Conservation (phyloP, 73 alveolate species). For the Paramecium caudatum region DNA sequence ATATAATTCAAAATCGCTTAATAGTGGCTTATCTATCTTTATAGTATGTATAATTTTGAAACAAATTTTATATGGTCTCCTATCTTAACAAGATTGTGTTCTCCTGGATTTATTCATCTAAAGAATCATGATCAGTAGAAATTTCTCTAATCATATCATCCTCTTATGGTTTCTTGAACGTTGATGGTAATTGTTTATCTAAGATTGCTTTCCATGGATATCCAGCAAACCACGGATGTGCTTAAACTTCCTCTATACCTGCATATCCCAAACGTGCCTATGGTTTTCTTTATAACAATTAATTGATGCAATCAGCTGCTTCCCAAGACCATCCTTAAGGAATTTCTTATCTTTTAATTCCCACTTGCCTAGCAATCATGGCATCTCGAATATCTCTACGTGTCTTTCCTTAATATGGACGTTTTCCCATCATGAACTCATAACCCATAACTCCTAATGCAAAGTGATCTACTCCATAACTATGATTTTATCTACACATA, state of each 20-base stretch:
- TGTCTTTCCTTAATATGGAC: constrained; percentile 91
- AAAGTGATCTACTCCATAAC: constrained; percentile 87
- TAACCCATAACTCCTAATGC: constrained; percentile 88
- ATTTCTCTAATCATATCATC: constrained; percentile 25
- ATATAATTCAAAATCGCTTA: constrained; percentile 31
- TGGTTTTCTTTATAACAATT: constrained; percentile 91
- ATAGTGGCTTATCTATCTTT: neutral
- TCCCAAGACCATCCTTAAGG: constrained; percentile 94
- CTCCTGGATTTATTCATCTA: constrained; percentile 24
- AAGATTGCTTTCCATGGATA: constrained; percentile 90
- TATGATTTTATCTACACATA: constrained; percentile 88
- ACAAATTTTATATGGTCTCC: constrained; percentile 2
- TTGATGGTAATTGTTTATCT: constrained; percentile 83
- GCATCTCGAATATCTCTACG: constrained; percentile 85
- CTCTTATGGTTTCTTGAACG: constrained; percentile 73
- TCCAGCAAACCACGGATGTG: constrained; percentile 94
- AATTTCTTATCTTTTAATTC: constrained; percentile 84
- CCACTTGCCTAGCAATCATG: constrained; percentile 87
- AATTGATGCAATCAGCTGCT: constrained; percentile 93
- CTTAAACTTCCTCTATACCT: constrained; percentile 92
- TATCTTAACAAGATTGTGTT: neutral
- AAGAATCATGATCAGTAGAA: constrained; percentile 62
- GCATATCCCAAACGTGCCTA: constrained; percentile 90
- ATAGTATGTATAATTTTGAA: constrained; percentile 15
- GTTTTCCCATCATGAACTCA: constrained; percentile 88